A percentile compares a stretch with the other conserved stretches of the same genome.
phyloP scores from a whole-genome alignment of 257 asterid genomes.

The Solanum virginianum region DNA sequence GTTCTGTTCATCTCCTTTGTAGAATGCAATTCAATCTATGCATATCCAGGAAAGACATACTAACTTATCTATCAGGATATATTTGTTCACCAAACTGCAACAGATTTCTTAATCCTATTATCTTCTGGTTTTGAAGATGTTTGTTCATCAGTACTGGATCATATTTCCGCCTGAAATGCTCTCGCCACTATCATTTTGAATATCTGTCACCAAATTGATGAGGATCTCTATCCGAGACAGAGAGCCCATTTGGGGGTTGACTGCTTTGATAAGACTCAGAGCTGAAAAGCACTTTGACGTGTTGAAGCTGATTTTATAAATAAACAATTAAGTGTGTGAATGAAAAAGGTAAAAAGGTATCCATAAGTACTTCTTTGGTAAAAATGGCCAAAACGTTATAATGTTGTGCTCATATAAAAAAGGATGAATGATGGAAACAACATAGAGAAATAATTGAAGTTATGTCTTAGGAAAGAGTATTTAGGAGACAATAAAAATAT shows the following conservation, averaged over 20 bases:
- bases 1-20: not conserved
- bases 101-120: not conserved
- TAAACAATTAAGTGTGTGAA: not conserved
- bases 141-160: not conserved
- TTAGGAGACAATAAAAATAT: not conserved
- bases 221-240: not conserved
- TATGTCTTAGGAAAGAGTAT: not conserved
- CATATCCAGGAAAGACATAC: not conserved
- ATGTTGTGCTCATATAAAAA: too few relatives aligned
- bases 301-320: not conserved
- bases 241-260: not conserved
- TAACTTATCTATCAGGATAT: not conserved
- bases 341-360: too few relatives aligned
- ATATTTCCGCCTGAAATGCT: not conserved
- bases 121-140: not conserved
- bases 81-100: not conserved
- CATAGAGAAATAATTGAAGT: not conserved
- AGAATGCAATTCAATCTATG: not conserved
- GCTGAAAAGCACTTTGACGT: not conserved
- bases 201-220: not conserved
- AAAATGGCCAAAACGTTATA: too few relatives aligned
- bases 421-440: not conserved
- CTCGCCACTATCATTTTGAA: not conserved
- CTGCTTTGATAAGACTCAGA: too few relatives aligned
- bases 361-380: too few relatives aligned